phyloP scores from a whole-genome alignment of 1,139 yeast genomes.

The Eremothecium cymbalariae region DNA sequence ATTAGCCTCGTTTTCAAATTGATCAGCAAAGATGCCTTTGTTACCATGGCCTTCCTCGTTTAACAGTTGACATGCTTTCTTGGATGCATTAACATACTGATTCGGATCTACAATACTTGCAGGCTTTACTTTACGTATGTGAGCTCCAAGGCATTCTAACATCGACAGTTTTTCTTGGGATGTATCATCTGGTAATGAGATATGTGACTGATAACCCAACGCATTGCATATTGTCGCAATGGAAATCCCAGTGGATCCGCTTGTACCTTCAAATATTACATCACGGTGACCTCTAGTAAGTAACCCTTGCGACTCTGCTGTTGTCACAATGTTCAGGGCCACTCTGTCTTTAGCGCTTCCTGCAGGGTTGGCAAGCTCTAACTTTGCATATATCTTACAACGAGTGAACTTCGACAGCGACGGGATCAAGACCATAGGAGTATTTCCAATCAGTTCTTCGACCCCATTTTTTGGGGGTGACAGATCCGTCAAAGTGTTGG shows the following conservation, averaged over 20 bases:
- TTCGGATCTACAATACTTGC: slow-evolving; percentile 91
- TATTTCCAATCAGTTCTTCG: slow-evolving; percentile 73
- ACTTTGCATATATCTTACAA: slow-evolving; percentile 75
- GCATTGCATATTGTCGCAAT: slow-evolving; percentile 84
- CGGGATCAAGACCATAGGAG: slow-evolving; percentile 72
- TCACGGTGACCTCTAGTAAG: slow-evolving; percentile 46
- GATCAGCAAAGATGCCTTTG: slow-evolving; percentile 83
- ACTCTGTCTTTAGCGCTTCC: slow-evolving; percentile 95
- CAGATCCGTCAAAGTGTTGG: slow-evolving; percentile 9
- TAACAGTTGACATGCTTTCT: slow-evolving; percentile 50
- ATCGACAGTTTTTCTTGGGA: slow-evolving; percentile 72
- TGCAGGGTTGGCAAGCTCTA: slow-evolving; percentile 83
- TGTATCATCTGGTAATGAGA: slow-evolving; percentile 93
- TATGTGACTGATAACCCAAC: slow-evolving; percentile 80
- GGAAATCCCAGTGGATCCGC: slow-evolving; percentile 94
- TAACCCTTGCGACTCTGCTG: slow-evolving; percentile 53
- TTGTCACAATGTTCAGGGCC: slow-evolving; percentile 71
- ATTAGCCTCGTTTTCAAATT: slow-evolving; percentile 81
- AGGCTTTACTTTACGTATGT: slow-evolving; percentile 81
- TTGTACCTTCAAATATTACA: slow-evolving; percentile 78
- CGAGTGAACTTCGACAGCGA: slow-evolving; percentile 73
- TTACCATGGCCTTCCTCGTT: slow-evolving; percentile 35
- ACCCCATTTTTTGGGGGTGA: slow-evolving; percentile 35
- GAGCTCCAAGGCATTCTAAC: slow-evolving; percentile 70
- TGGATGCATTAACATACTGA: slow-evolving; percentile 88